Evolutionary conservation across 108 stramenopile species (phyloP).

Genomic region (Conticribra guillardii): DNA sequence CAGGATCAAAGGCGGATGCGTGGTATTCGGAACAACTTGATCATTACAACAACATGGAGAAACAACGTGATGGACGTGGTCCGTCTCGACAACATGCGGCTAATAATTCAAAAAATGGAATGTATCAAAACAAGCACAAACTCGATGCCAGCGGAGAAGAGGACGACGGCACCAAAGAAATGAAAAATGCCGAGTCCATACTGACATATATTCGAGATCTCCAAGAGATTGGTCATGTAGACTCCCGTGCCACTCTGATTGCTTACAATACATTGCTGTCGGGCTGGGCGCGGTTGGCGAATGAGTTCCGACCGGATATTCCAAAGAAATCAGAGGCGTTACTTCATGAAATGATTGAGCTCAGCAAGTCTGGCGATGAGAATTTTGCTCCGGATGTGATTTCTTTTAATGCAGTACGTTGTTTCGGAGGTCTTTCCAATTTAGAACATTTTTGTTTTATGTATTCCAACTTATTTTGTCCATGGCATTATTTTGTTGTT

Average conservation of each 20-base stretch:
- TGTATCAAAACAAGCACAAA: background rate
- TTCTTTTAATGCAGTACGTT: constrained; percentile 57
- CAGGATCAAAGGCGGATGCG: constrained; percentile 55
- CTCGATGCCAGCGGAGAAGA: no score
- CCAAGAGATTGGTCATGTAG: constrained; percentile 46
- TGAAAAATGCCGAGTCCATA: constrained; percentile 59
- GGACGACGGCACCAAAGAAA: constrained; percentile 62
- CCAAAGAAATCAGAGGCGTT: constrained; percentile 73
- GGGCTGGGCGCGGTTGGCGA: constrained; percentile 60
- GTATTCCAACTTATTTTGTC: background rate
- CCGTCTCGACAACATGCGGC: no score
- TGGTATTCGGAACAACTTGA: constrained; percentile 23
- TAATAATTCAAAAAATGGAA: no score
- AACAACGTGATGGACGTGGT: constrained; percentile 12
- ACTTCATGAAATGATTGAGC: constrained; percentile 61
- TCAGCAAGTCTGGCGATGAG: constrained; percentile 26
- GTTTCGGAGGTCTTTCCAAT: background rate
- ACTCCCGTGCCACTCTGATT: constrained; percentile 54
- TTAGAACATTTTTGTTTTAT: background rate
- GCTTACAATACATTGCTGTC: constrained; percentile 76
- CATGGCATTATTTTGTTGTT: background rate
- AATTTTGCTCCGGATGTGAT: constrained; percentile 54
- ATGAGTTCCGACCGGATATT: constrained; percentile 24
- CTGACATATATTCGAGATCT: constrained; percentile 64
- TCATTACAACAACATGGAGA: constrained; percentile 25